Base-by-base conservation (phyloP, 2,329 filamentous ascomycete species). In the Trichophyton rubrum region DNA sequence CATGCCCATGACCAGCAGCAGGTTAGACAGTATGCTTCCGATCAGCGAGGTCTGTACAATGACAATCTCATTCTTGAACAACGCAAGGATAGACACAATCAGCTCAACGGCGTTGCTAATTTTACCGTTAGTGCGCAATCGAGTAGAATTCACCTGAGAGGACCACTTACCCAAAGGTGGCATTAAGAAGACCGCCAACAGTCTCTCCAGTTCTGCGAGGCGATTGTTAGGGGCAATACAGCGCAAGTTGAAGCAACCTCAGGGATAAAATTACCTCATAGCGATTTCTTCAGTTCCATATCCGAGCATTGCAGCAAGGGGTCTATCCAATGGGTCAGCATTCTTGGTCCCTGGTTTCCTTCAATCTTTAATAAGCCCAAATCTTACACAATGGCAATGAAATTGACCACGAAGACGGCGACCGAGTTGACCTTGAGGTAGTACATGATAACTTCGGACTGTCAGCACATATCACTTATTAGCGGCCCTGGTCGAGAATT, bases 1-100 rank as follows among this genome's bases (percentile, higher is more conserved):
- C 84, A 91, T 95, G 60, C 90, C 91, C 78, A 96, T 78, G 58
- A 96, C 89, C 13, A 96, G 82, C 2, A 96, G 81, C 62, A 97
- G 74, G 71, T 96, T 96, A 47, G 90, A 96, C 22, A 96, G 78
- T 72, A 96, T 95, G 72, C 87, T 91, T 60, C 91, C 91, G 64
- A 96, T 89, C 30, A 97, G 79, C 0, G 91, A 96, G 0, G 91
- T 95, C 73, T 96, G 90, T 5, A 96, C 90, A 63, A 97, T 95
- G 38, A 87, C 77, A 24, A 95, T 83, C 73, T 95, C 83, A 58
- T 81, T 72, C 62, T 95, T 82, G 30, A 82, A 76, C 55, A 96
- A 76, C 0, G 91, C 91, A 66, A 96, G 88, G 66, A 96, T 84
- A 24, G 89, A 88, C 51, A 96, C 89, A 63, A 95, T 95, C 67